Percentiles rank a stretch among this genome's conserved stretches.
Conservation (phyloP, 1,139 yeast species). For the Taphrina confusa region DNA sequence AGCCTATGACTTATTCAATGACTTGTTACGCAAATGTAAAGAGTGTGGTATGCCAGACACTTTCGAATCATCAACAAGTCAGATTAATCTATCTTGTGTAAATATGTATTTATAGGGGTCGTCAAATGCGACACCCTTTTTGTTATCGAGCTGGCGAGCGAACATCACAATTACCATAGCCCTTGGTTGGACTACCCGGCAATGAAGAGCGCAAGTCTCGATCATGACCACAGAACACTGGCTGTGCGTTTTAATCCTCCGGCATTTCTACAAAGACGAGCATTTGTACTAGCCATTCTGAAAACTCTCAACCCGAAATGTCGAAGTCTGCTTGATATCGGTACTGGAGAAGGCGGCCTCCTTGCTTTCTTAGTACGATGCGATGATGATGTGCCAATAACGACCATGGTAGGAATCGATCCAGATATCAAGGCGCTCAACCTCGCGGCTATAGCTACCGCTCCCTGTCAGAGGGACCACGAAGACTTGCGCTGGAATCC, state of each 20-base stretch:
- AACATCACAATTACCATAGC: too few species aligned
- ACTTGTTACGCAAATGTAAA: too few species aligned
- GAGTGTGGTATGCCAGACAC: too few species aligned
- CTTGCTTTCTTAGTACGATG: constrained; percentile 20
- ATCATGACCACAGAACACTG: background rate
- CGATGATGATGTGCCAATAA: constrained; percentile 31
- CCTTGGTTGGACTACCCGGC: too few species aligned
- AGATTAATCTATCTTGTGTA: too few species aligned
- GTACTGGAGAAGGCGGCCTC: constrained; percentile 30
- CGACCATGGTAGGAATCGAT: constrained; percentile 29
- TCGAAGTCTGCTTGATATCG: constrained; percentile 26
- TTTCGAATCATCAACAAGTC: too few species aligned
- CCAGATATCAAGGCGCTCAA: background rate
- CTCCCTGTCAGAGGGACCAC: background rate
- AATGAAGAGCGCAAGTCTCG: background rate
- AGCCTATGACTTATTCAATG: too few species aligned
- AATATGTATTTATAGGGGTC: too few species aligned
- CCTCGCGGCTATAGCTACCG: background rate
- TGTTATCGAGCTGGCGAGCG: too few species aligned
- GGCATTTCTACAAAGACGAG: constrained; percentile 21
- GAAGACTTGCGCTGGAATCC: constrained; percentile 30
- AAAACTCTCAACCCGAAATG: background rate
- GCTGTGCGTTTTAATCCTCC: constrained; percentile 31
- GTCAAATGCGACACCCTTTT: too few species aligned
- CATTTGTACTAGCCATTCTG: background rate